Conservation (phyloP, 441 rosid species). For the Theobroma grandiflorum region DNA sequence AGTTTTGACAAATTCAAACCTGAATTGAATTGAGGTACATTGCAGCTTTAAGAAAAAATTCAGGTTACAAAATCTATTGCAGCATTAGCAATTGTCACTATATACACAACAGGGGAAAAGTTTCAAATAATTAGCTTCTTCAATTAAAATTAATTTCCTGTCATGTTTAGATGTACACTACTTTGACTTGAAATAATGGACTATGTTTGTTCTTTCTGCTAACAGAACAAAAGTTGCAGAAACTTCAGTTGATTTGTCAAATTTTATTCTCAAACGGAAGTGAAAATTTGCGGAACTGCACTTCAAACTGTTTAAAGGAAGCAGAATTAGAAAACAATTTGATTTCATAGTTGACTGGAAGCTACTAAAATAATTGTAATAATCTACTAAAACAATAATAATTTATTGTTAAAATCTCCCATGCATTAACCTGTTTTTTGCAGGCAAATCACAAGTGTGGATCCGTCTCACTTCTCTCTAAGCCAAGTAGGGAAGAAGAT, state of each 20-base stretch:
- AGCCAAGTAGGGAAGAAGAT: constrained; percentile 40
- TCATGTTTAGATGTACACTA: background rate
- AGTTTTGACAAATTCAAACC: too few relatives aligned
- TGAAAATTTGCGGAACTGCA: background rate
- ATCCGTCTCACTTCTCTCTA: background rate
- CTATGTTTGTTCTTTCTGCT: background rate
- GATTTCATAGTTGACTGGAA: background rate
- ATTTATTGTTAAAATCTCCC: too few relatives aligned
- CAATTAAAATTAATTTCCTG: too few relatives aligned
- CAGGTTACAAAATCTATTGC: too few relatives aligned
- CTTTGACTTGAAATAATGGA: background rate
- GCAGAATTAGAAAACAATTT: too few relatives aligned
- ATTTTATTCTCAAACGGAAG: too few relatives aligned
- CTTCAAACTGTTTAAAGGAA: background rate
- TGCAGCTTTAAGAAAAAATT: too few relatives aligned
- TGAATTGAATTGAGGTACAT: too few relatives aligned
- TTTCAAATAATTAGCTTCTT: too few relatives aligned
- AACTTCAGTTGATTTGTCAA: background rate
- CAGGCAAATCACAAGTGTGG: background rate
- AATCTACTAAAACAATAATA: too few relatives aligned
- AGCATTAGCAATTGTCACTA: too few relatives aligned
- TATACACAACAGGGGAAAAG: too few relatives aligned
- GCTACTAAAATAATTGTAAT: background rate
- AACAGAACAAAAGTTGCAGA: background rate
- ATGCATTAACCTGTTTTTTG: background rate